phyloP scores from a whole-genome alignment of 2,329 filamentous ascomycete genomes.

The Calonectria naviculata region DNA sequence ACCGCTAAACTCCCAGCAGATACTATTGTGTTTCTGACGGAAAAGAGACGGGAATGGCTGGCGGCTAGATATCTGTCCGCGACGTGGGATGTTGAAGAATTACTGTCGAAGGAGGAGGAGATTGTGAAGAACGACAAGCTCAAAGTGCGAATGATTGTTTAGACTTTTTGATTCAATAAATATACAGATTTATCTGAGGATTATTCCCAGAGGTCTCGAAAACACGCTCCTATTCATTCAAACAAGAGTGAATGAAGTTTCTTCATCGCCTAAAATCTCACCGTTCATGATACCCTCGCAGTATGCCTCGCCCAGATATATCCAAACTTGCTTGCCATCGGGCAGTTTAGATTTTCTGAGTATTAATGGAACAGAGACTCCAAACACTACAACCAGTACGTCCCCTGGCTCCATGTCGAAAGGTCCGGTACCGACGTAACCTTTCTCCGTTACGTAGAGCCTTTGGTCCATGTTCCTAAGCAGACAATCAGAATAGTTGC shows the following conservation, averaged over 20 bases:
- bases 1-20: conserved; percentile 53
- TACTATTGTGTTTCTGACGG: conserved; percentile 55
- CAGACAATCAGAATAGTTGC: conserved; percentile 26
- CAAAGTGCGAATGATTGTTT: conserved; percentile 16
- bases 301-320: conserved; percentile 46
- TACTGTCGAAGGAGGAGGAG: conserved; percentile 52
- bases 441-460: conserved; percentile 42
- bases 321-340: conserved; percentile 25
- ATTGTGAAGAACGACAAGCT: conserved; percentile 45
- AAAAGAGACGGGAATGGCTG: conserved; percentile 56
- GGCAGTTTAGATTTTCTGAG: conserved; percentile 27
- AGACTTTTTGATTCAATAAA: neutral
- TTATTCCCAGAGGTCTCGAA: neutral
- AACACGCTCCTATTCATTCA: neutral
- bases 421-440: conserved; percentile 45
- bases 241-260: conserved; percentile 5
- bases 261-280: conserved; percentile 32
- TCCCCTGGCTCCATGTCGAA: conserved; percentile 36
- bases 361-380: conserved; percentile 42
- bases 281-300: conserved; percentile 49
- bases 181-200: neutral
- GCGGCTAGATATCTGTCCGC: conserved; percentile 54
- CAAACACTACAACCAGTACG: conserved; percentile 41
- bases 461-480: conserved; percentile 30
- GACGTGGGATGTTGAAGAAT: conserved; percentile 61